Percentiles rank a stretch among this genome's conserved stretches.
phyloP scores from a whole-genome alignment of 257 asterid genomes.

The Nicotiana knightiana region DNA sequence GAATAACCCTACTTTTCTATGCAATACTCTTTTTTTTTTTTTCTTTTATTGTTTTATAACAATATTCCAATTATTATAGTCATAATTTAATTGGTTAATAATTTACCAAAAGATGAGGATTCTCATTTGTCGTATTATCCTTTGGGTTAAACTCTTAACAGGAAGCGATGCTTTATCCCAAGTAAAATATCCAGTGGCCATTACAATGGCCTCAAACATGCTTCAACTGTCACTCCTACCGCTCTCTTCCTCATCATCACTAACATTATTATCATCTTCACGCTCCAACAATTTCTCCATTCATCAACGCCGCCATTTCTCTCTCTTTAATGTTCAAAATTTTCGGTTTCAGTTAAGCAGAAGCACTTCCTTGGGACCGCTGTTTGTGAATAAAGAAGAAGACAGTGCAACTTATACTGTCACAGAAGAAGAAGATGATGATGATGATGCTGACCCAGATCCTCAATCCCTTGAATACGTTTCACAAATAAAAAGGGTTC shows the following conservation, averaged over 20 bases:
- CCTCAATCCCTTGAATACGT: conserved; percentile 66
- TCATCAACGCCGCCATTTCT: neutral
- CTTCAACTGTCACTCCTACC: conserved; percentile 13
- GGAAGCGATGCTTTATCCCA: neutral
- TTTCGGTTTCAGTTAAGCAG: neutral
- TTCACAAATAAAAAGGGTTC: conserved; percentile 62
- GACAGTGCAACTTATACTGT: conserved; percentile 21
- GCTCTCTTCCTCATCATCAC: conserved; percentile 3
- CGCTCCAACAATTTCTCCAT: neutral
- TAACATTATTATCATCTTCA: neutral
- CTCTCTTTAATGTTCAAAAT: neutral
- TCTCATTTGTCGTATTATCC: too few relatives aligned
- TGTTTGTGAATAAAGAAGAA: conserved; percentile 40
- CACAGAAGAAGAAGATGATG: conserved; percentile 21
- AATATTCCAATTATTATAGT: too few relatives aligned
- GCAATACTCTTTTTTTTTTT: too few relatives aligned
- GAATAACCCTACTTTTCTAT: too few relatives aligned
- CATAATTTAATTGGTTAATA: too few relatives aligned
- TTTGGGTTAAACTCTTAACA: neutral
- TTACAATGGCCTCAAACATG: conserved; percentile 12
- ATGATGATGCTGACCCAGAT: conserved; percentile 37
- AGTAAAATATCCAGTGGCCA: neutral
- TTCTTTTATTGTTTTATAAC: too few relatives aligned
- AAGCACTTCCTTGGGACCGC: conserved; percentile 11
- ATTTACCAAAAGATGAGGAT: too few relatives aligned